phyloP scores from a whole-genome alignment of 2,329 filamentous ascomycete species.

The Dactylonectria estremocensis region DNA sequence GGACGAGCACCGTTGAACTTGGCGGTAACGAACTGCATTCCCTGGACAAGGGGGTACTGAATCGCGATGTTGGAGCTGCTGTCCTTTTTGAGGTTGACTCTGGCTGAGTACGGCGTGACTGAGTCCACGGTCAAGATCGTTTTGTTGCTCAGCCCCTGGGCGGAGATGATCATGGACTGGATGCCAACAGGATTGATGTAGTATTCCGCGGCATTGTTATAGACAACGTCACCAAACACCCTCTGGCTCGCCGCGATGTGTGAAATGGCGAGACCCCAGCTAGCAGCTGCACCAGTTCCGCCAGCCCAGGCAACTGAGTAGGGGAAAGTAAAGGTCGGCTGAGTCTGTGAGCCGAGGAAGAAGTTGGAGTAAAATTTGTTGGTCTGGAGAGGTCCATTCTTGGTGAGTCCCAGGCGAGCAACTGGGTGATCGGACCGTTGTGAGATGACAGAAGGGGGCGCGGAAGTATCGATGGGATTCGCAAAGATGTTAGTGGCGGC shows the following conservation, averaged over 20 bases:
- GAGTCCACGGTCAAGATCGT: conserved; percentile 71
- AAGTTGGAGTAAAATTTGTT: conserved; percentile 90
- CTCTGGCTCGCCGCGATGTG: conserved; percentile 80
- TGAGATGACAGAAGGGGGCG: conserved; percentile 65
- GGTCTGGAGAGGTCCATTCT: conserved; percentile 71
- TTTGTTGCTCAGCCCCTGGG: conserved; percentile 76
- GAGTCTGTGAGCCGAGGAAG: conserved; percentile 80
- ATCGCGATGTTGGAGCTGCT: conserved; percentile 71
- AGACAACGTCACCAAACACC: conserved; percentile 73
- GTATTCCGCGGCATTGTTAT: conserved; percentile 74
- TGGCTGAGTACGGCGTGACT: conserved; percentile 72
- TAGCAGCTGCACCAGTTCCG: conserved; percentile 73
- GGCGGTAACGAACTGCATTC: conserved; percentile 89
- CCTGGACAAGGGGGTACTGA: conserved; percentile 88
- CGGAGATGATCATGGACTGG: conserved; percentile 85
- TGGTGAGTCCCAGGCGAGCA: conserved; percentile 65
- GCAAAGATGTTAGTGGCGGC: conserved; percentile 67
- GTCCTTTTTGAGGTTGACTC: conserved; percentile 76
- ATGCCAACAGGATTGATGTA: conserved; percentile 88
- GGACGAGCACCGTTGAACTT: conserved; percentile 81
- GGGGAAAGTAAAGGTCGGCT: conserved; percentile 81
- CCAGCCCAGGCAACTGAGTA: conserved; percentile 80
- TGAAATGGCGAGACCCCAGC: conserved; percentile 84
- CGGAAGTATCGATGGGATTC: conserved; percentile 66
- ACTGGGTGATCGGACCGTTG: conserved; percentile 72